Evolutionary conservation across 345 rosid species (phyloP), one percentile per base, ranked within the genome.

Genomic region (Rhizophora mangle): DNA sequence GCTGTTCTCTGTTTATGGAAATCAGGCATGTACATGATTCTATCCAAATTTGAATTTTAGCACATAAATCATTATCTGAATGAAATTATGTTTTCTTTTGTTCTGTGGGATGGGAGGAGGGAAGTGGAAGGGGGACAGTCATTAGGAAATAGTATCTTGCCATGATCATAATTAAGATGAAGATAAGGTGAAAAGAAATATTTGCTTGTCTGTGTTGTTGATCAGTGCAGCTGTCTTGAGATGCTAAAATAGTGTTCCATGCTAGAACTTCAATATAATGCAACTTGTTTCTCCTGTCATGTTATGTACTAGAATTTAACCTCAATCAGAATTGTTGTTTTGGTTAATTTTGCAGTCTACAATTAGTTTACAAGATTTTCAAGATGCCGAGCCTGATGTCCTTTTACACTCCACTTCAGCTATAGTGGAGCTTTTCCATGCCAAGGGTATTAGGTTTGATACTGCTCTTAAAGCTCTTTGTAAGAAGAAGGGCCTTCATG

Each of bases 371-470:
- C 83, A 87, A 79, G 93, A 91, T 74, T 89, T 89, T 82, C 95
- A 88, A 84, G 97, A 89, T 75, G 97, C 96, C 1, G 98, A 94
- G 73, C 89, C 96, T 60, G 98, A 89, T 79, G 67, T 76, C 68
- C 84, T 94, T 72, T 90, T 74, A 36, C 87, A 94, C 82, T 89
- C 87, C 26, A 83, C 86, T 65, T 71, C 84, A 31, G 84, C 84
- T 78, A 91, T 89, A 74, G 70, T 94, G 60, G 92, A 87, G 32
- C 89, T 80, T 67, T 86, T 91, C 67, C 78, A 80, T n/a, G 77
- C 75, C 70, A 87, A 80, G 68, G 96, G 96, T 65, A 85, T 83
- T 65, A 73, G 72, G 47, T 87, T 83, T 71, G 75, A 80, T 76
- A 70, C 72, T 77, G 93, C 95, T 65, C 89, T 91, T 19, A 89